Percentiles rank a stretch among this genome's conserved stretches.
These are phyloP conservation scores for Rhypophila decipiens DNA, from an alignment of 495 filamentous ascomycete species.

Conservation along the genomic window DNA sequence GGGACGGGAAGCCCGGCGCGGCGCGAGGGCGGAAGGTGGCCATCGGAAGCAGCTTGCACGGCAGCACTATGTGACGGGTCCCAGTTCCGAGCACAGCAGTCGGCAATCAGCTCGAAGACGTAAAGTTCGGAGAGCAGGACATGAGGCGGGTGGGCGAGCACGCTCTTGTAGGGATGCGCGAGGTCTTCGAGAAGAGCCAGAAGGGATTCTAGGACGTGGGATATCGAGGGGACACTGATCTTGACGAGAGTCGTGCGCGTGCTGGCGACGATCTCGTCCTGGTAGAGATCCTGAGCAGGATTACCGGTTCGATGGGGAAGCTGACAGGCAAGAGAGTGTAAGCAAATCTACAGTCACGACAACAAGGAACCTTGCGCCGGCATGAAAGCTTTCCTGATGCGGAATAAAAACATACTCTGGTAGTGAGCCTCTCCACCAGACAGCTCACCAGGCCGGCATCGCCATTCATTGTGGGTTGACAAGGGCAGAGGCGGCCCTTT, in stretches of 20 bases:
- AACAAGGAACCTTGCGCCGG: background rate
- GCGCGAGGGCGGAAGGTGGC: conserved; percentile 19
- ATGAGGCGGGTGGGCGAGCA: conserved; percentile 43
- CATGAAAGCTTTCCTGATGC: background rate
- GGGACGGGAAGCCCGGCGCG: conserved; percentile 19
- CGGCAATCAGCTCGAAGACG: conserved; percentile 53
- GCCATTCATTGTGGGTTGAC: conserved; percentile 48
- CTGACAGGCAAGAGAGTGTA: conserved; percentile 26
- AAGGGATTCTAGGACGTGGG: conserved; percentile 50
- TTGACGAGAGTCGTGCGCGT: conserved; percentile 56
- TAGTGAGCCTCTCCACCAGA: conserved; percentile 57
- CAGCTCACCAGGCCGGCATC: conserved; percentile 57
- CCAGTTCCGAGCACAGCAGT: conserved; percentile 58
- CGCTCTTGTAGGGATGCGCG: conserved; percentile 37
- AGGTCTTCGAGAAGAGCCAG: conserved; percentile 45
- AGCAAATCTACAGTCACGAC: background rate
- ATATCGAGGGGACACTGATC: conserved; percentile 48
- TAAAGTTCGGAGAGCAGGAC: conserved; percentile 55
- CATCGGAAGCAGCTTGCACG: conserved; percentile 16
- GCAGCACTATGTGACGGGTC: conserved; percentile 6
- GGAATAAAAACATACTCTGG: conserved; percentile 42
- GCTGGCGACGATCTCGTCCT: conserved; percentile 55
- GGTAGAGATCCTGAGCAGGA: conserved; percentile 48
- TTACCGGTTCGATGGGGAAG: conserved; percentile 60
- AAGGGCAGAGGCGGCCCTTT: conserved; percentile 16